phyloP scores from a whole-genome alignment of 2,329 filamentous ascomycete species.

The Aspergillus bombycis region DNA sequence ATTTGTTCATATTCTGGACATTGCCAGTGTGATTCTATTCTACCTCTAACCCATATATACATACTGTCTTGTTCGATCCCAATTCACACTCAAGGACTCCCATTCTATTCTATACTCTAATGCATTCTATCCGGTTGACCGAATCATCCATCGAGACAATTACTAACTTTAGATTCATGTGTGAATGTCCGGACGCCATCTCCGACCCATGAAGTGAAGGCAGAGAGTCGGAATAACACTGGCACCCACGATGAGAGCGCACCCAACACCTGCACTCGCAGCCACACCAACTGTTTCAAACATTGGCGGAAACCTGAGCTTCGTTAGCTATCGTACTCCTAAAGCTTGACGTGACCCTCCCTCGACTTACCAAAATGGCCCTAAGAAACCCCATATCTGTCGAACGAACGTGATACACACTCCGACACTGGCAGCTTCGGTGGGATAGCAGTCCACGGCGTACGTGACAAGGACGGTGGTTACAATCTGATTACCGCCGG shows the following conservation, averaged over 20 bases:
- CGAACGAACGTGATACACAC: slow-evolving; percentile 64
- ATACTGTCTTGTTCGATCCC: not conserved
- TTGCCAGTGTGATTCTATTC: not conserved
- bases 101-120: not conserved
- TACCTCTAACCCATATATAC: not conserved
- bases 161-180: not conserved
- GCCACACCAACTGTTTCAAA: slow-evolving; percentile 39
- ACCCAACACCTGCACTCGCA: slow-evolving; percentile 34
- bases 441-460: slow-evolving; percentile 61
- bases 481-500: slow-evolving; percentile 64
- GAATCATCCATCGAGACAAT: not conserved
- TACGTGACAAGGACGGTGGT: slow-evolving; percentile 66
- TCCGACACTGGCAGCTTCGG: slow-evolving; percentile 61
- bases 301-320: slow-evolving; percentile 37
- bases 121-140: not conserved
- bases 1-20: not conserved
- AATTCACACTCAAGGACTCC: not conserved
- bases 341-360: not conserved
- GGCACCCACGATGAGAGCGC: slow-evolving; percentile 33
- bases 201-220: slow-evolving; percentile 32
- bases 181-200: slow-evolving; percentile 24
- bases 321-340: slow-evolving; percentile 17
- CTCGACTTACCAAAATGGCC: slow-evolving; percentile 41
- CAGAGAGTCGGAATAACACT: slow-evolving; percentile 37
- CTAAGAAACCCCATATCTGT: slow-evolving; percentile 42